Percentiles rank a stretch among this genome's conserved stretches.
Conservation (phyloP, 2,329 filamentous ascomycete species). For the Rhynchosporium graminicola region DNA sequence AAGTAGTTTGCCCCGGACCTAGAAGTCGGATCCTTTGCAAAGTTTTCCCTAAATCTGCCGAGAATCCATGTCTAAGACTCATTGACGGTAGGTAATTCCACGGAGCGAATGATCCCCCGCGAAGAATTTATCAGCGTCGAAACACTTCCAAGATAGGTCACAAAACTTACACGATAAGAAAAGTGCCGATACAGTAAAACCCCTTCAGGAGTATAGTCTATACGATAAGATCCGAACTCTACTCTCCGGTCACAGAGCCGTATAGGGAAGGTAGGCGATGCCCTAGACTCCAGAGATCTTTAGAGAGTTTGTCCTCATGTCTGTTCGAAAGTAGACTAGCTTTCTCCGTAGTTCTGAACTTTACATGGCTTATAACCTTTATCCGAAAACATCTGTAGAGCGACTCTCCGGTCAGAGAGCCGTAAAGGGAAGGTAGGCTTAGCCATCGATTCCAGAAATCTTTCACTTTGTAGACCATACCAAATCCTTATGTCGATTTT, state of each 20-base stretch:
- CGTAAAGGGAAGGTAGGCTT: not conserved
- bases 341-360: not conserved
- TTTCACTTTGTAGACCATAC: not conserved
- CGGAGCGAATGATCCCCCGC: constrained; percentile 53
- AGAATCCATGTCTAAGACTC: constrained; percentile 48
- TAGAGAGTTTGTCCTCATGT: too few relatives aligned
- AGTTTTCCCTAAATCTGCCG: constrained; percentile 39
- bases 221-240: too few relatives aligned
- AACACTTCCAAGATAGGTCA: not conserved
- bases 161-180: constrained; percentile 19
- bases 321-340: too few relatives aligned
- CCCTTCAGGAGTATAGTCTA: too few relatives aligned
- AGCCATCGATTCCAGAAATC: not conserved
- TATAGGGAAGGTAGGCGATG: too few relatives aligned
- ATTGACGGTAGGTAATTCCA: constrained; percentile 46
- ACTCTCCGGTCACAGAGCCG: too few relatives aligned
- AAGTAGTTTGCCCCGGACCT: constrained; percentile 4
- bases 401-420: not conserved
- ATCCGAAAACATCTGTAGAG: not conserved
- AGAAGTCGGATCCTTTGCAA: not conserved
- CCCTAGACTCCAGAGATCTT: too few relatives aligned
- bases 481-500: not conserved
- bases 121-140: constrained; percentile 16
- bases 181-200: constrained; percentile 22
- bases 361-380: not conserved